Evolutionary conservation across 176 grass and related monocot species (phyloP).

Genomic region (Musa acuminata): DNA sequence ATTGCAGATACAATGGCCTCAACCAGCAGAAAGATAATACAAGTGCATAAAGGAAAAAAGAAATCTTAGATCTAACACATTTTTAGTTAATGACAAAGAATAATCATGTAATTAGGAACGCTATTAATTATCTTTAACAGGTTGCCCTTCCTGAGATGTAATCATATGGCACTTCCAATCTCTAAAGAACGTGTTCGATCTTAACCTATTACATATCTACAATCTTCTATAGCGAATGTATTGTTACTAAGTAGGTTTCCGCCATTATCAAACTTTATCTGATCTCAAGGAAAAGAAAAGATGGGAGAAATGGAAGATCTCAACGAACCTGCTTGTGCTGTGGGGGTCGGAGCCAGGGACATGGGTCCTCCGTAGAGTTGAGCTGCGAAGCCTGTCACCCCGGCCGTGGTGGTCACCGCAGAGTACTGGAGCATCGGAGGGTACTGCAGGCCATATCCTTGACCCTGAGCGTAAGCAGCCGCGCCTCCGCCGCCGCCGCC

Average conservation of each 20-base stretch:
- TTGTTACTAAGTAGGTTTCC: no score
- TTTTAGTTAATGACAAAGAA: no score
- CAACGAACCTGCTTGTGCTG: slow-evolving; percentile 15
- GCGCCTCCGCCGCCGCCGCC: neutral
- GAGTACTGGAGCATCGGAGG: slow-evolving; percentile 21
- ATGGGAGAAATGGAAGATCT: neutral
- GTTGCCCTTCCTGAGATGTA: no score
- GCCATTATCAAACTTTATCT: no score
- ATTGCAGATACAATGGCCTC: neutral
- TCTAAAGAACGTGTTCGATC: no score
- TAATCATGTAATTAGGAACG: no score
- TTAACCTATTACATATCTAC: no score
- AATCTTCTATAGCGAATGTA: no score
- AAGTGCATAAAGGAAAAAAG: neutral
- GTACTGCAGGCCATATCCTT: slow-evolving; percentile 17
- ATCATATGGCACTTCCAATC: no score
- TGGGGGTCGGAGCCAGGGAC: neutral
- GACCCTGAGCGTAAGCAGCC: neutral
- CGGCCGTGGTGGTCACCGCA: neutral
- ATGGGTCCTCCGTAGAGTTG: slow-evolving; percentile 17
- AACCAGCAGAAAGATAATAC: neutral
- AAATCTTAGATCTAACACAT: no score
- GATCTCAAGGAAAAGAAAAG: no score
- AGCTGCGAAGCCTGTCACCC: slow-evolving; percentile 1
- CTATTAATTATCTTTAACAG: no score